These are phyloP conservation scores for Penicillium verrucosum DNA, from an alignment of 2,329 filamentous ascomycete genomes.

Conservation along the genomic window DNA sequence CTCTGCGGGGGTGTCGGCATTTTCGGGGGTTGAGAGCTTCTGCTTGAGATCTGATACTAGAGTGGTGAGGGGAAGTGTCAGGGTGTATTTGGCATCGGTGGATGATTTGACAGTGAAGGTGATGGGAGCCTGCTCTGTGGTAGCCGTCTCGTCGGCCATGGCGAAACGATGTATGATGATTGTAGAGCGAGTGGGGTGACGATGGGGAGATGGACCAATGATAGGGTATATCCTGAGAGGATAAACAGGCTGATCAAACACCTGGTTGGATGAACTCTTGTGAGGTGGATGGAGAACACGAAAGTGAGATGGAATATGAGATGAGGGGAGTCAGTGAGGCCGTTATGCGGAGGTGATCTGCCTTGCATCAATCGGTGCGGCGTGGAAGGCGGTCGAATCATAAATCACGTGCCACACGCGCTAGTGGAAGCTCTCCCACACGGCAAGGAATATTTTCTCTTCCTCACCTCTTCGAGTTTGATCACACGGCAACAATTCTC, in stretches of 20 bases:
- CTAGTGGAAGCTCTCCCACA: conserved; percentile 27
- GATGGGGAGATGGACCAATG: conserved; percentile 3
- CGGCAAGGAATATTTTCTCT: conserved; percentile 31
- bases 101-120: conserved; percentile 98
- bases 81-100: conserved; percentile 76
- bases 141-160: conserved; percentile 42
- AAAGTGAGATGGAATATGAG: neutral
- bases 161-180: conserved; percentile 13
- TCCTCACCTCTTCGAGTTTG: conserved; percentile 7
- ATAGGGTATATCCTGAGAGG: neutral
- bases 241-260: neutral
- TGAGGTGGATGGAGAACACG: neutral
- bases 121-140: conserved; percentile 67
- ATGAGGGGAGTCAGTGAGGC: neutral
- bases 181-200: conserved; percentile 13
- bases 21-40: conserved; percentile 76
- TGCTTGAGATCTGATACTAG: conserved; percentile 83
- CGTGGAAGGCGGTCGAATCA: conserved; percentile 40
- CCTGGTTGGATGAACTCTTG: neutral
- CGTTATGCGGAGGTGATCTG: conserved; percentile 7
- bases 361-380: conserved; percentile 17
- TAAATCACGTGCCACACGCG: conserved; percentile 17
- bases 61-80: conserved; percentile 74
- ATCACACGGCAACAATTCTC: conserved; percentile 1
- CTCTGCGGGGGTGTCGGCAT: conserved; percentile 81